Percentiles rank a stretch among this genome's conserved stretches.
phyloP scores from a whole-genome alignment of 352 stramenopile species.

The Phytophthora niederhauseri region DNA sequence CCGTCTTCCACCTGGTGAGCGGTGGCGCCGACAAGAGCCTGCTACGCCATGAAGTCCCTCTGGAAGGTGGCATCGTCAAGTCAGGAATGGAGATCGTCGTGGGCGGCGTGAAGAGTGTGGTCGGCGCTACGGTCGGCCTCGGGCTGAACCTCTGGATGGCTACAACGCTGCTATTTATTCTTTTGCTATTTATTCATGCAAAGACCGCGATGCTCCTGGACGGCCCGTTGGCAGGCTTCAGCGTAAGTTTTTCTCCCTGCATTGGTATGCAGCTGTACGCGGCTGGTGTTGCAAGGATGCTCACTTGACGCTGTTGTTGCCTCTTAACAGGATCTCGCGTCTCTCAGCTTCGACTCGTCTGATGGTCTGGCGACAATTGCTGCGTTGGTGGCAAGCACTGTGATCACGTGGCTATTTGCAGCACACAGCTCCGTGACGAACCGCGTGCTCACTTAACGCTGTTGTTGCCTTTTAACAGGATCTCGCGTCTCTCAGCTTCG shows the following conservation, averaged over 20 bases:
- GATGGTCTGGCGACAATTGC: slow-evolving; percentile 57
- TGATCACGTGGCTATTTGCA: slow-evolving; percentile 49
- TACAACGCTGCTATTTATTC: slow-evolving; percentile 64
- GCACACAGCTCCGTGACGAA: slow-evolving; percentile 45
- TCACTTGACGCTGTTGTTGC: slow-evolving; percentile 17
- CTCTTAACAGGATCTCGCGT: slow-evolving; percentile 48
- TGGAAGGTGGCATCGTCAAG: slow-evolving; percentile 61
- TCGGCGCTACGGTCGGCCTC: slow-evolving; percentile 47
- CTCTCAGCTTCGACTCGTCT: slow-evolving; percentile 59
- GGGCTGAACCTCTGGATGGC: slow-evolving; percentile 56
- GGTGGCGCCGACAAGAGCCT: slow-evolving; percentile 80
- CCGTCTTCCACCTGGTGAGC: slow-evolving; percentile 61
- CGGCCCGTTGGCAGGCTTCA: slow-evolving; percentile 57
- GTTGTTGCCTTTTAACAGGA: slow-evolving; percentile 39
- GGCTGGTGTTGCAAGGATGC: background rate
- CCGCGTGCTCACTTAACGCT: slow-evolving; percentile 19
- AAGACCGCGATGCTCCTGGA: slow-evolving; percentile 58
- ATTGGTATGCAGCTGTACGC: background rate
- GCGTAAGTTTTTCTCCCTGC: slow-evolving; percentile 37
- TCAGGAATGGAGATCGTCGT: slow-evolving; percentile 45
- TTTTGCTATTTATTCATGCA: slow-evolving; percentile 80
- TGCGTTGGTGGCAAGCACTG: slow-evolving; percentile 36
- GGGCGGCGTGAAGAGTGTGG: slow-evolving; percentile 33
- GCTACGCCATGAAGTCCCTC: slow-evolving; percentile 65
- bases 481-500: slow-evolving; percentile 53